Conservation (phyloP, 768 basidiomycete species). For the Tricholoma saponaceum region DNA sequence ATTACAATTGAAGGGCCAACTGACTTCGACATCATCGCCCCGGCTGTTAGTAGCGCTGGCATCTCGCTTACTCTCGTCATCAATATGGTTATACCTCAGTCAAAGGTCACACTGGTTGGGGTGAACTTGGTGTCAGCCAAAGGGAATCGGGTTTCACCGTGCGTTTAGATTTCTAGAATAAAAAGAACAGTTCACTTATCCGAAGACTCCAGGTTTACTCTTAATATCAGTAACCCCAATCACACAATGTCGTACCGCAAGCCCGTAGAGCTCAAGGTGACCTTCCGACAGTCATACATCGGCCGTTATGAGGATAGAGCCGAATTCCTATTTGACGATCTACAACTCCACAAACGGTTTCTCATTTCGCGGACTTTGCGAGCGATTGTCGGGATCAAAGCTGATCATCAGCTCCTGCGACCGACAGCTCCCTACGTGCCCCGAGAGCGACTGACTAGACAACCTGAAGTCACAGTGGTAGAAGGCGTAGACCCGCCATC, state of each 20-base stretch:
- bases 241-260: conserved; percentile 16
- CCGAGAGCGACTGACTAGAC: conserved; percentile 15
- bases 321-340: conserved; percentile 48
- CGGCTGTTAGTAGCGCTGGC: conserved; percentile 22
- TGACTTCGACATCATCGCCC: conserved; percentile 48
- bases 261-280: conserved; percentile 25
- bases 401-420: conserved; percentile 40
- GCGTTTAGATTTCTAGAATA: too few relatives aligned
- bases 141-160: not conserved
- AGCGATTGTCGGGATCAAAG: conserved; percentile 40
- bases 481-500: conserved; percentile 38
- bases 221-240: conserved; percentile 9
- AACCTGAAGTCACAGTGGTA: conserved; percentile 28
- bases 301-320: conserved; percentile 50
- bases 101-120: conserved; percentile 22
- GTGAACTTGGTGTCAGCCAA: conserved; percentile 2
- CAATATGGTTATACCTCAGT: conserved; percentile 23
- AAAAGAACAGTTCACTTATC: too few relatives aligned
- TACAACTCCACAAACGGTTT: conserved; percentile 35
- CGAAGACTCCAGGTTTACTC: conserved; percentile 6
- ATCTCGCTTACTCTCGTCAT: conserved; percentile 15
- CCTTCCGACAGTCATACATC: conserved; percentile 26
- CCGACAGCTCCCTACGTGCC: conserved; percentile 44
- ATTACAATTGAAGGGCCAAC: conserved; percentile 37
- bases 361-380: conserved; percentile 40